Evolutionary conservation across 768 basidiomycete species (phyloP).

Genomic region (Pilatotrama ljubarskyi): DNA sequence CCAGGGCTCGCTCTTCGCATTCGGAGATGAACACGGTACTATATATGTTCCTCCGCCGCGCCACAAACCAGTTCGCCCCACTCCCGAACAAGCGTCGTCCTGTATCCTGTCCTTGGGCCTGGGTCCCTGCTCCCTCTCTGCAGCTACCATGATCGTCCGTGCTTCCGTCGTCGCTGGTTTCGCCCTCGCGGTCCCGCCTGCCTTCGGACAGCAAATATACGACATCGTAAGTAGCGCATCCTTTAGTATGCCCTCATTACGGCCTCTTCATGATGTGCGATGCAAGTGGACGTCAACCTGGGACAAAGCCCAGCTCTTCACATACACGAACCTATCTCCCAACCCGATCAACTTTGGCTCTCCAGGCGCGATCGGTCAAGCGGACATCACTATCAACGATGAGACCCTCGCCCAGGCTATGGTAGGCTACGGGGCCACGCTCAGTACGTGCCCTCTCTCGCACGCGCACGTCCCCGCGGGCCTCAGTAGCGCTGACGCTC

Average conservation of each 20-base stretch:
- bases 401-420: constrained; percentile 57
- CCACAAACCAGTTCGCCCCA: neutral
- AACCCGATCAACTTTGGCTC: constrained; percentile 54
- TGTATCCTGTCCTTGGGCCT: neutral
- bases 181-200: neutral
- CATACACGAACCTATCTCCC: constrained; percentile 44
- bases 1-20: neutral
- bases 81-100: constrained; percentile 6
- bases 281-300: constrained; percentile 35
- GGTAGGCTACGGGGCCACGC: constrained; percentile 63
- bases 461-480: neutral
- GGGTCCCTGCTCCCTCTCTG: neutral
- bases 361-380: constrained; percentile 57
- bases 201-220: constrained; percentile 32
- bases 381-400: constrained; percentile 65
- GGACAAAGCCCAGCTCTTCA: constrained; percentile 50
- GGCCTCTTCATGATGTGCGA: neutral
- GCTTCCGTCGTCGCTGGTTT: neutral
- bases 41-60: neutral
- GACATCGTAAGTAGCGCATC: constrained; percentile 28
- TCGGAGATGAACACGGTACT: constrained; percentile 1
- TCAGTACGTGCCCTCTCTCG: constrained; percentile 45
- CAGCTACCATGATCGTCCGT: constrained; percentile 8
- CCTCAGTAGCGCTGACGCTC: neutral
- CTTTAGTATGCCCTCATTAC: neutral